phyloP scores from a whole-genome alignment of 805 yeast species.

The Pichia eremophila region DNA sequence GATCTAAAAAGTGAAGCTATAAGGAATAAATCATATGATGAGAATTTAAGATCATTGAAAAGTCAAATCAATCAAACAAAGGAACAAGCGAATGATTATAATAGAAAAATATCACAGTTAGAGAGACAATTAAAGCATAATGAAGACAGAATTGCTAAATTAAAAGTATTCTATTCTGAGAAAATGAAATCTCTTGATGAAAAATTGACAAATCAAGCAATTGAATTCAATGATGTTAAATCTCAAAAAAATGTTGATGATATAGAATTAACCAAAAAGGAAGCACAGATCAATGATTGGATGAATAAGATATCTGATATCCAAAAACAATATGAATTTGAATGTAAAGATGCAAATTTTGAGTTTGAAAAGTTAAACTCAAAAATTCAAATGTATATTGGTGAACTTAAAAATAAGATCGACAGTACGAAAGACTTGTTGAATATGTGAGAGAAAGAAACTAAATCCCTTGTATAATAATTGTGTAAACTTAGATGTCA shows the following conservation, averaged over 20 bases:
- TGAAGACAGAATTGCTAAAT: conserved; percentile 37
- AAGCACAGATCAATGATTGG: conserved; percentile 35
- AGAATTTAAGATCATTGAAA: conserved; percentile 21
- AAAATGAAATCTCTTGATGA: conserved; percentile 34
- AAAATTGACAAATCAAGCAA: conserved; percentile 34
- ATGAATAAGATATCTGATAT: conserved; percentile 27
- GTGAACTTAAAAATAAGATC: conserved; percentile 36
- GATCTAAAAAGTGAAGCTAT: conserved; percentile 40
- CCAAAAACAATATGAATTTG: conserved; percentile 39
- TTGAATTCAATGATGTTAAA: conserved; percentile 38
- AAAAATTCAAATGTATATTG: conserved; percentile 44
- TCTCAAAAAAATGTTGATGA: conserved; percentile 40
- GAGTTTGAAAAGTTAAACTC: conserved; percentile 48
- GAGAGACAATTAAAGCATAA: conserved; percentile 40
- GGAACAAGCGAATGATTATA: conserved; percentile 33
- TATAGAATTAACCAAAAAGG: conserved; percentile 39
- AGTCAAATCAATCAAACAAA: conserved; percentile 30
- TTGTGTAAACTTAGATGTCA: too few relatives aligned
- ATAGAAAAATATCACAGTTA: conserved; percentile 36
- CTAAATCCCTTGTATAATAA: too few relatives aligned
- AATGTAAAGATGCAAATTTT: conserved; percentile 41
- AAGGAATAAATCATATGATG: conserved; percentile 29
- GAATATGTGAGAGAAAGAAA: not conserved
- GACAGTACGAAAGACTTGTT: conserved; percentile 7
- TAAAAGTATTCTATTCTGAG: conserved; percentile 34